Conservation (phyloP, 2,329 filamentous ascomycete genomes). For the Colletotrichum sp. region DNA sequence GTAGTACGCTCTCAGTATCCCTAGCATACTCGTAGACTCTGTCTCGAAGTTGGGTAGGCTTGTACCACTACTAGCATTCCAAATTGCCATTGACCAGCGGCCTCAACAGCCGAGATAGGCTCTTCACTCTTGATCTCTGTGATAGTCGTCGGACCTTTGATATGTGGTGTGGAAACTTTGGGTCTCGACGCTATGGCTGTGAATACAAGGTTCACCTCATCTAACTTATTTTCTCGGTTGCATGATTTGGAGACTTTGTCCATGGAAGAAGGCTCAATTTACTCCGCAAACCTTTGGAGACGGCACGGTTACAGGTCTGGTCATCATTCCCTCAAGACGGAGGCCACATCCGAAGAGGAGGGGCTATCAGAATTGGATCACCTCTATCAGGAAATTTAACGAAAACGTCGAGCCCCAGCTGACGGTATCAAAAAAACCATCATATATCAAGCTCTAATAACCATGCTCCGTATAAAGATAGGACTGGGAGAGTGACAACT, state of each 20-base stretch:
- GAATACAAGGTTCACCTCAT: neutral
- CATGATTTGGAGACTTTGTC: neutral
- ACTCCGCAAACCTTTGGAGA: neutral
- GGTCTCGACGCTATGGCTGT: fast-evolving
- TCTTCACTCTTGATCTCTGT: neutral
- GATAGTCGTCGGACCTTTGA: neutral
- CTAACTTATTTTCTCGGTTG: neutral
- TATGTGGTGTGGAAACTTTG: neutral
- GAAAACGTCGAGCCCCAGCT: neutral
- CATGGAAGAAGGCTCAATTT: neutral
- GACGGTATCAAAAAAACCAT: neutral
- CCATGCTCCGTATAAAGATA: neutral
- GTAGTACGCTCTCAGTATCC: neutral
- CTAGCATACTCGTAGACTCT: neutral
- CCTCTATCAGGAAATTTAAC: neutral
- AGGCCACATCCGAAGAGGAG: neutral
- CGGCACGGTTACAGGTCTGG: neutral
- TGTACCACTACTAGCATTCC: neutral
- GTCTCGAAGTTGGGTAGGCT: neutral
- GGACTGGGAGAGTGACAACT: neutral
- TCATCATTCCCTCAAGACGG: neutral
- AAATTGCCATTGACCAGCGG: neutral
- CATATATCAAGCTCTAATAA: neutral
- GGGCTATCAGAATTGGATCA: neutral
- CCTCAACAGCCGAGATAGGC: neutral